Conservation (phyloP, 352 stramenopile genomes). For the Pythium oligandrum region DNA sequence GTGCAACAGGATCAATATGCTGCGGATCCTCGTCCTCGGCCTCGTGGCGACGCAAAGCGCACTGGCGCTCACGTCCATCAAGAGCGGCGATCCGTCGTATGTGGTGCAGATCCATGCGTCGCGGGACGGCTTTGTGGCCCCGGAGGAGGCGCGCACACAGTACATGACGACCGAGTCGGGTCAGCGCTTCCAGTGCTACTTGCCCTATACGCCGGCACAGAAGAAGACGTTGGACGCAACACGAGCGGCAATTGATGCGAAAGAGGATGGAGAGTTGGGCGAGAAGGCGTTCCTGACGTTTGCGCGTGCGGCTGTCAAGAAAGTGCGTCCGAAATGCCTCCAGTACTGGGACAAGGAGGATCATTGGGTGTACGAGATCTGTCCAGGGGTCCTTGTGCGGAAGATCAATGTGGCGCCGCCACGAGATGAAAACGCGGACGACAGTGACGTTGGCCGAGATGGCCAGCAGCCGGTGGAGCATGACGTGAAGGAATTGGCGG, state of each 20-base stretch:
- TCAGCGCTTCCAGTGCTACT: slow-evolving; percentile 70
- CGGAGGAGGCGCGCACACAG: slow-evolving; percentile 28
- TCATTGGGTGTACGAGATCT: slow-evolving; percentile 68
- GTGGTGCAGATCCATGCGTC: slow-evolving; percentile 65
- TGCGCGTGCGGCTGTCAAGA: slow-evolving; percentile 40
- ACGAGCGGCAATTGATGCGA: neutral
- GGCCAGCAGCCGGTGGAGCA: neutral
- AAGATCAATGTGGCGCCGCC: slow-evolving; percentile 26
- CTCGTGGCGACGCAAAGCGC: neutral
- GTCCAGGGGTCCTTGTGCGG: slow-evolving; percentile 44
- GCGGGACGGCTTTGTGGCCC: slow-evolving; percentile 28
- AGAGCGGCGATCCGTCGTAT: slow-evolving; percentile 34
- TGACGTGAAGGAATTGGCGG: slow-evolving; percentile 10
- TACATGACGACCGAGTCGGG: slow-evolving; percentile 61
- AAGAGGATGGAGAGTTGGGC: neutral
- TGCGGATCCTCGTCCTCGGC: neutral
- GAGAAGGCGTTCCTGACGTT: slow-evolving; percentile 36
- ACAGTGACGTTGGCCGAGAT: too few species aligned
- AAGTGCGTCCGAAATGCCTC: slow-evolving; percentile 60
- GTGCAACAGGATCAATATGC: too few species aligned
- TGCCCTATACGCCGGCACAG: slow-evolving; percentile 31
- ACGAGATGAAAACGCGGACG: too few species aligned
- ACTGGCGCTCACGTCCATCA: neutral
- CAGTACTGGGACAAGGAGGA: slow-evolving; percentile 46
- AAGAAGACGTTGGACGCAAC: neutral